Percentiles rank a stretch among this genome's conserved stretches.
Conservation (phyloP, 2,329 filamentous ascomycete species). For the Botryotinia calthae region DNA sequence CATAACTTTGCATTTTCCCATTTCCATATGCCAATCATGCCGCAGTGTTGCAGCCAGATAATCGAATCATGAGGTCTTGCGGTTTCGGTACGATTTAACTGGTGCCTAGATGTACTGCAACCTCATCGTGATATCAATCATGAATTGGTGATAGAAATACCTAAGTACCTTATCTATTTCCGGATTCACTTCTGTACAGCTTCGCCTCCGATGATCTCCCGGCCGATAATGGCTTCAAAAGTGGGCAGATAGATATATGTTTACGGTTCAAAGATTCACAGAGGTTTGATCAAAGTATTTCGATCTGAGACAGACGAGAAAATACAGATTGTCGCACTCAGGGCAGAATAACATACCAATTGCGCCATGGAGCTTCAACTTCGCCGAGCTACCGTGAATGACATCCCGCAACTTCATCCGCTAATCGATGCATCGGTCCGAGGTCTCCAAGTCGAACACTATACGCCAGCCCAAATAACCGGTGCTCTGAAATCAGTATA, state of each 20-base stretch:
- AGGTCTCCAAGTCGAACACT: constrained; percentile 23
- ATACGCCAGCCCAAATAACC: constrained; percentile 22
- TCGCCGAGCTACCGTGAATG: constrained; percentile 24
- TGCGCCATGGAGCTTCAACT: constrained; percentile 18
- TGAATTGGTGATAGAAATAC: neutral
- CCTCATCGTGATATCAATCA: neutral
- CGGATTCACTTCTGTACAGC: neutral
- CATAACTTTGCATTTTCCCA: neutral
- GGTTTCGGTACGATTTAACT: neutral
- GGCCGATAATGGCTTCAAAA: neutral
- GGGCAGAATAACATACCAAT: neutral
- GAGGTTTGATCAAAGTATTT: neutral
- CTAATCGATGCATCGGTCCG: constrained; percentile 26
- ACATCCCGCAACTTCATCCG: constrained; percentile 24
- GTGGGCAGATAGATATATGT: neutral
- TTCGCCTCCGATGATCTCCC: constrained; percentile 2
- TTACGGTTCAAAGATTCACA: neutral
- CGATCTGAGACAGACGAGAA: neutral
- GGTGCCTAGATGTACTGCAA: constrained; percentile 8
- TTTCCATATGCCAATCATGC: neutral
- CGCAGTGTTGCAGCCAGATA: neutral
- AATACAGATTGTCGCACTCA: neutral
- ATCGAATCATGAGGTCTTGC: neutral
- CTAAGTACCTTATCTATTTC: neutral
- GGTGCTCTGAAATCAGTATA: constrained; percentile 24